phyloP scores from a whole-genome alignment of 208 protist genomes.

The Crithidia sp. region DNA sequence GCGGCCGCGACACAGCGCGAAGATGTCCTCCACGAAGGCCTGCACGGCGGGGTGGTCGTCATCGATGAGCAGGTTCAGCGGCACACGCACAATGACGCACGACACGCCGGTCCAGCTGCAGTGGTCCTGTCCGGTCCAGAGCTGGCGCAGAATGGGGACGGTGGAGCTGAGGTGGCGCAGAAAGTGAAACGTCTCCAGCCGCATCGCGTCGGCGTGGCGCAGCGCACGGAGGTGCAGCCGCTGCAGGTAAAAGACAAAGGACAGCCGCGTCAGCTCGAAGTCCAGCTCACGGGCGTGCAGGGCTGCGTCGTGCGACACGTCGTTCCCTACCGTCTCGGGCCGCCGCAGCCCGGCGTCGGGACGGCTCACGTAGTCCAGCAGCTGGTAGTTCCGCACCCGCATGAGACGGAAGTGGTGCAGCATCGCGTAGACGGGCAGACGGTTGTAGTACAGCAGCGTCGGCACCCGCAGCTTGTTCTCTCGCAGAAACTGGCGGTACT shows the following conservation, averaged over 20 bases:
- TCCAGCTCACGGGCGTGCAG: slow-evolving; percentile 23
- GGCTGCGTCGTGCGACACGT: background rate
- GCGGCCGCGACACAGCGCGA: slow-evolving; percentile 12
- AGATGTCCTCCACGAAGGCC: slow-evolving; percentile 27
- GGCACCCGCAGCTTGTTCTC: slow-evolving; percentile 29
- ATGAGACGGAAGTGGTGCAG: slow-evolving; percentile 25
- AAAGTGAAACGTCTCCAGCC: slow-evolving; percentile 64
- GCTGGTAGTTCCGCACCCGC: slow-evolving; percentile 24
- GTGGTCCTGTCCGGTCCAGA: slow-evolving; percentile 59
- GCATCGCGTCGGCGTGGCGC: slow-evolving; percentile 67
- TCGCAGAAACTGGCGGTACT: slow-evolving; percentile 27
- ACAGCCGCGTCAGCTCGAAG: slow-evolving; percentile 21
- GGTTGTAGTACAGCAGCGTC: slow-evolving; percentile 38
- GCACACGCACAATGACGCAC: slow-evolving; percentile 39
- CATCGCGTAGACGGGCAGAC: slow-evolving; percentile 34
- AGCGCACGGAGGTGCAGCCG: slow-evolving; percentile 48
- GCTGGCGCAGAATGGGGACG: slow-evolving; percentile 39
- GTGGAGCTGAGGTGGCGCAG: slow-evolving; percentile 39
- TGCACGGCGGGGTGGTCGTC: slow-evolving; percentile 36
- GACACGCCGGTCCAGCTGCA: slow-evolving; percentile 55
- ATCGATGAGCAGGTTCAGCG: slow-evolving; percentile 53
- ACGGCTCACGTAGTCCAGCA: slow-evolving; percentile 29
- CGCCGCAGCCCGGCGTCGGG: slow-evolving; percentile 8
- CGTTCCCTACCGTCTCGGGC: slow-evolving; percentile 15
- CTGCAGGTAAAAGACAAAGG: slow-evolving; percentile 40